A percentile compares a stretch with the other conserved stretches of the same genome.
These are phyloP conservation scores for Ustilago hordei DNA, from an alignment of 1,284 basidiomycete genomes.

Conservation along the genomic window DNA sequence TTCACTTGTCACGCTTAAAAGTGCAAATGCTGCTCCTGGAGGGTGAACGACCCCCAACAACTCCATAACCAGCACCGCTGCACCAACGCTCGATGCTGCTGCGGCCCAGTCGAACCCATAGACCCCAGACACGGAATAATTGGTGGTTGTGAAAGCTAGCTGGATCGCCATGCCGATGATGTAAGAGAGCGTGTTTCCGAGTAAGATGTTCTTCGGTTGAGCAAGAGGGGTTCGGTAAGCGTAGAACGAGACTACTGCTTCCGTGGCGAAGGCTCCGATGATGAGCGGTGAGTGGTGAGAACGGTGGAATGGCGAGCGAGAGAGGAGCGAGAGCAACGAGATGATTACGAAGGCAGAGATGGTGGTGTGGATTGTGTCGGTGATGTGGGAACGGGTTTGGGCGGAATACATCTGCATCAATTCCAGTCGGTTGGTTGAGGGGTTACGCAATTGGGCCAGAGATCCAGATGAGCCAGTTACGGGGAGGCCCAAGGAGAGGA, in stretches of 20 bases:
- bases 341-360: constrained; percentile 41
- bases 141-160: constrained; percentile 44
- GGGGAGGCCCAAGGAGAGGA: constrained; percentile 37
- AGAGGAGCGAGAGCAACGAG: constrained; percentile 25
- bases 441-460: constrained; percentile 32
- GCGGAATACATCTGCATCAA: constrained; percentile 35
- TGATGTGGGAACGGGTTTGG: constrained; percentile 27
- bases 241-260: constrained; percentile 61
- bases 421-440: constrained; percentile 30
- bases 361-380: constrained; percentile 43
- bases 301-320: constrained; percentile 36
- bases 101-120: constrained; percentile 55
- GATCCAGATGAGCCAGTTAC: constrained; percentile 27
- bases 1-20: constrained; percentile 50
- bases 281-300: constrained; percentile 41
- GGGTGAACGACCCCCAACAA: constrained; percentile 61
- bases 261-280: constrained; percentile 57
- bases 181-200: constrained; percentile 57
- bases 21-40: constrained; percentile 57
- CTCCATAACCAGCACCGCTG: constrained; percentile 56
- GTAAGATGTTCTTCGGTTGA: constrained; percentile 60
- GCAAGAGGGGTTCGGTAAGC: constrained; percentile 50
- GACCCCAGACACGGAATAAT: constrained; percentile 43
- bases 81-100: constrained; percentile 33
- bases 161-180: constrained; percentile 57